Percentiles rank a stretch among this genome's conserved stretches.
Conservation (phyloP, 192 early-diverging fungal genomes). For the Phycomyces nitens region DNA sequence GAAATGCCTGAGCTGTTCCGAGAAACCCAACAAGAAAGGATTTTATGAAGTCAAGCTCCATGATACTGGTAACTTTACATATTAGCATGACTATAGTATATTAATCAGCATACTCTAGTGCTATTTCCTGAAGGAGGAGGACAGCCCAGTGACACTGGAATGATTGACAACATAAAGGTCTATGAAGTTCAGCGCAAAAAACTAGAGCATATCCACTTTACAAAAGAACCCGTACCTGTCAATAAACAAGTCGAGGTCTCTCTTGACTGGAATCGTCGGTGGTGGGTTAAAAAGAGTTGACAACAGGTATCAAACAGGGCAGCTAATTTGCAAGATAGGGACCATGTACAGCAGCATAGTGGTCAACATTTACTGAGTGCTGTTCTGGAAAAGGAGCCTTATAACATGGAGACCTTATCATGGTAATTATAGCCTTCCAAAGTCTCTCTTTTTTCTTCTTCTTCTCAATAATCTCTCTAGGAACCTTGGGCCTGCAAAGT, state of each 20-base stretch:
- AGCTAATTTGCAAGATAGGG: slow-evolving; percentile 13
- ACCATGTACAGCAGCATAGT: slow-evolving; percentile 76
- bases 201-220: slow-evolving; percentile 58
- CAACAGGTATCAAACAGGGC: neutral
- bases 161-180: slow-evolving; percentile 49
- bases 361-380: slow-evolving; percentile 75
- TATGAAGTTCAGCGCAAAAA: slow-evolving; percentile 56
- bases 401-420: slow-evolving; percentile 57
- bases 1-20: slow-evolving; percentile 48
- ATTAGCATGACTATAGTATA: no score
- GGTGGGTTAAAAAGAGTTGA: slow-evolving; percentile 11
- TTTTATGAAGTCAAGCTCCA: slow-evolving; percentile 56
- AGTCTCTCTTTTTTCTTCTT: slow-evolving; percentile 7
- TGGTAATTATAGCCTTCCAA: slow-evolving; percentile 43
- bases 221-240: slow-evolving; percentile 42
- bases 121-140: slow-evolving; percentile 81
- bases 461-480: slow-evolving; percentile 11
- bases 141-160: slow-evolving; percentile 65
- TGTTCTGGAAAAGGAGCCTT: slow-evolving; percentile 55
- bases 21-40: slow-evolving; percentile 49
- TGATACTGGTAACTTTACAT: slow-evolving; percentile 48
- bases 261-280: slow-evolving; percentile 64
- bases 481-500: slow-evolving; percentile 51
- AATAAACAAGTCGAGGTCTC: slow-evolving; percentile 46
- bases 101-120: slow-evolving; percentile 34